phyloP scores from a whole-genome alignment of 2,329 filamentous ascomycete genomes.

The Whalleya microplaca region DNA sequence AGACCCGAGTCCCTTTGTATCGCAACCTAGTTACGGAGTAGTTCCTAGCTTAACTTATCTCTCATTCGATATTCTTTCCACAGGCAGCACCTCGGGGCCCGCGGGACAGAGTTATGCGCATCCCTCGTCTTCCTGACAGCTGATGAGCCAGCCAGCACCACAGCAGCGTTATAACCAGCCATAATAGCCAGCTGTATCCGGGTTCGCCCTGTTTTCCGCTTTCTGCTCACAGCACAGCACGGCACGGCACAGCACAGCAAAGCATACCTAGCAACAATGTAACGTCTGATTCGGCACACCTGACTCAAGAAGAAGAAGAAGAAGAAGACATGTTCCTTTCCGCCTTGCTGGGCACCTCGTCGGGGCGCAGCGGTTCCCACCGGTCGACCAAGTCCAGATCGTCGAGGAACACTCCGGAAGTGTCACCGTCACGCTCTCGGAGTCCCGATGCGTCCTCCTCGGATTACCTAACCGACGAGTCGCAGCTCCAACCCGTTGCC shows the following conservation, averaged over 20 bases:
- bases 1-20: no score
- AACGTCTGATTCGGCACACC: constrained; percentile 10
- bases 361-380: constrained; percentile 25
- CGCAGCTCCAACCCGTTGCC: constrained; percentile 52
- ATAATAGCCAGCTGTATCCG: no score
- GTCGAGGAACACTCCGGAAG: constrained; percentile 19
- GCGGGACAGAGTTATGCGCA: background rate
- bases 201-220: no score
- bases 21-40: no score
- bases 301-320: constrained; percentile 18
- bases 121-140: background rate
- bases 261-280: constrained; percentile 22
- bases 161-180: background rate
- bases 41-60: no score
- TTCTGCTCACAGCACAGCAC: no score
- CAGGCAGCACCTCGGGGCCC: background rate
- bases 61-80: background rate
- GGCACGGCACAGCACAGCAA: no score
- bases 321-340: constrained; percentile 35
- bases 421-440: constrained; percentile 25
- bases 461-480: constrained; percentile 59
- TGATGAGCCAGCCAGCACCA: constrained; percentile 9
- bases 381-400: constrained; percentile 21
- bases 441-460: constrained; percentile 29
- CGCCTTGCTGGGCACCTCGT: constrained; percentile 27